Percentiles rank a stretch among this genome's conserved stretches.
Evolutionary conservation across 495 filamentous ascomycete species (phyloP).

Genomic region (Cryomyces minteri): DNA sequence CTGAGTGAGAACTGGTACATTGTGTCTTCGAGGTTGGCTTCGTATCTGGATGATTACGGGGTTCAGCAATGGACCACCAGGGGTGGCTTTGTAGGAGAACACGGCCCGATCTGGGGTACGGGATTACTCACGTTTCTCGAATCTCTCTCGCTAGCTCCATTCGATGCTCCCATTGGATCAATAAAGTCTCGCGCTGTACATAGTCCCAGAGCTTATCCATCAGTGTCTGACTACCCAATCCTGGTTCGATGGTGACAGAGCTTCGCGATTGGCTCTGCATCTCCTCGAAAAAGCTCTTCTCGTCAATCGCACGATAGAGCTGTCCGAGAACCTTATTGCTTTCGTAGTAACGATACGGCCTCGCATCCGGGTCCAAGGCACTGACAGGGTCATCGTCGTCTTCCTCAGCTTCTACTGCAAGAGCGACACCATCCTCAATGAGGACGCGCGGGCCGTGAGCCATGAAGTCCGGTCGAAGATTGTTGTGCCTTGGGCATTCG

Average conservation of each 20-base stretch:
- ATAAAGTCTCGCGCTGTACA: conserved; percentile 19
- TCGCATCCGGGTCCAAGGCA: conserved; percentile 10
- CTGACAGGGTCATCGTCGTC: conserved; percentile 33
- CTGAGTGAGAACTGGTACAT: conserved; percentile 41
- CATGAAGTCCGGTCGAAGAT: conserved; percentile 41
- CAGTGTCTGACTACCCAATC: conserved; percentile 8
- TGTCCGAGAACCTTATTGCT: conserved; percentile 52
- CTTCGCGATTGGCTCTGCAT: conserved; percentile 21
- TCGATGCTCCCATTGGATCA: conserved; percentile 27
- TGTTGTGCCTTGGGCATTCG: conserved; percentile 23
- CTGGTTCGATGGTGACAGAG: no score
- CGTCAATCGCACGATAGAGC: conserved; percentile 59
- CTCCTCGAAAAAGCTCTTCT: conserved; percentile 41
- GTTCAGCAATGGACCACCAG: not conserved
- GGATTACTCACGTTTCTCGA: conserved; percentile 29
- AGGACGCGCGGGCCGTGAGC: conserved; percentile 42
- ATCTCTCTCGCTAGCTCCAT: conserved; percentile 27
- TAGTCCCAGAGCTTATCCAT: conserved; percentile 29
- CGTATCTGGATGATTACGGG: conserved; percentile 31
- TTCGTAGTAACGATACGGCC: conserved; percentile 36
- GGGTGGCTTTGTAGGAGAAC: not conserved
- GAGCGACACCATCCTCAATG: conserved; percentile 28
- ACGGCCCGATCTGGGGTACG: not conserved
- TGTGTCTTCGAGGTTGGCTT: conserved; percentile 35
- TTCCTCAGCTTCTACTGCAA: conserved; percentile 25